A percentile compares a stretch with the other conserved stretches of the same genome.
Conservation (phyloP, 371 early-diverging fungal genomes). For the Syncephalastrum sp. region DNA sequence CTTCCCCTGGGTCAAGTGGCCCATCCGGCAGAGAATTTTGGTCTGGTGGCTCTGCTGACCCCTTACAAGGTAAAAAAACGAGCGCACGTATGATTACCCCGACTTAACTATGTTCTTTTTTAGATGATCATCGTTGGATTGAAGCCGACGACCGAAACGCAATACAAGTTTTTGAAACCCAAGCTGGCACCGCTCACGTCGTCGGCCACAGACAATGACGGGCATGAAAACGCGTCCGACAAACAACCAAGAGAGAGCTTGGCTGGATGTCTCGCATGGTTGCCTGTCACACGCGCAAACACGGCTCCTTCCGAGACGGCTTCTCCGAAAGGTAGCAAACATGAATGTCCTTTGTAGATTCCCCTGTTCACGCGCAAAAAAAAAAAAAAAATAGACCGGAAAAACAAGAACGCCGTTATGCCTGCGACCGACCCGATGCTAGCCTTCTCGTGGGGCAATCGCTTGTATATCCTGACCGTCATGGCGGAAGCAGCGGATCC, state of each 20-base stretch:
- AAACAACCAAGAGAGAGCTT: constrained; percentile 35
- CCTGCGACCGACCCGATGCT: constrained; percentile 52
- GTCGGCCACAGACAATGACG: not conserved
- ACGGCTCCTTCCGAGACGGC: not conserved
- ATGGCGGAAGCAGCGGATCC: constrained; percentile 21
- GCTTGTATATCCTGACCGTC: constrained; percentile 56
- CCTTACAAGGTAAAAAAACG: constrained; percentile 79
- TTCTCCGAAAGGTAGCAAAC: constrained; percentile 11
- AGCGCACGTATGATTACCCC: too few relatives aligned
- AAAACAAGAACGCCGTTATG: constrained; percentile 10
- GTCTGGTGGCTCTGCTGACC: constrained; percentile 72
- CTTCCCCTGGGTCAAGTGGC: constrained; percentile 62
- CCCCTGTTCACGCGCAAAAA: too few relatives aligned
- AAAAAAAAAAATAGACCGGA: constrained; percentile 15
- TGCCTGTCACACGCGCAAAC: constrained; percentile 41
- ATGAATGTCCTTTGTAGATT: not conserved
- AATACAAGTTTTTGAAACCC: constrained; percentile 63
- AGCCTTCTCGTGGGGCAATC: constrained; percentile 67
- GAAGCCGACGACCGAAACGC: constrained; percentile 71
- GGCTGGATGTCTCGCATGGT: constrained; percentile 65
- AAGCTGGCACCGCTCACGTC: constrained; percentile 18
- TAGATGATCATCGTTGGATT: constrained; percentile 74
- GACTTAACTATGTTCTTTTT: not conserved
- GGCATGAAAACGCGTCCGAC: not conserved
- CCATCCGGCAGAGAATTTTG: constrained; percentile 66